Conservation (phyloP, 192 early-diverging fungal species). For the Coemansia sp. region DNA sequence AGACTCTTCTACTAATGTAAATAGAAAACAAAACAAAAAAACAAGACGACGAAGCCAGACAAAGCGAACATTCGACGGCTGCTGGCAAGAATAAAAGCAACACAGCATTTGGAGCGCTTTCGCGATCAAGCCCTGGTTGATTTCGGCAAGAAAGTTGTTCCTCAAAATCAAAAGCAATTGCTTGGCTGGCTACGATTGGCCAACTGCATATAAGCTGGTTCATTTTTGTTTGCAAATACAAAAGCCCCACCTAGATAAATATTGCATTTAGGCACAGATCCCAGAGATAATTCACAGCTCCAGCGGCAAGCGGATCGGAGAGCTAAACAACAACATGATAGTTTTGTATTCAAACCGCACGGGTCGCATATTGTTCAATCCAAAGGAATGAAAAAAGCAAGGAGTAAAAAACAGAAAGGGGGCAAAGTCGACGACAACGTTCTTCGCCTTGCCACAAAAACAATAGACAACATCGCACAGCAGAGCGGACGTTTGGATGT, state of each 20-base stretch:
- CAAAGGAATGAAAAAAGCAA: conserved; percentile 7
- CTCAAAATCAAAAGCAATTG: not conserved
- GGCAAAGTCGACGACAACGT: not conserved
- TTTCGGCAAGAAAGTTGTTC: too few relatives aligned
- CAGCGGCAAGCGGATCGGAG: not conserved
- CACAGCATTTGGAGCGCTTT: too few relatives aligned
- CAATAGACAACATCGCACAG: conserved; percentile 16
- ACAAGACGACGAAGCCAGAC: too few relatives aligned
- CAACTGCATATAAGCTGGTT: conserved; percentile 15
- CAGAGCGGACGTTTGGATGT: not conserved
- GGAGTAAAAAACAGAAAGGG: conserved; percentile 8
- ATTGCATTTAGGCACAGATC: too few relatives aligned
- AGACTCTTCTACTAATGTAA: not conserved
- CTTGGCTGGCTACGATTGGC: conserved; percentile 35
- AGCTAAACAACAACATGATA: not conserved
- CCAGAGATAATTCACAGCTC: not conserved
- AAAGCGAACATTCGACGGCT: too few relatives aligned
- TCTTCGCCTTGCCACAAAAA: conserved; percentile 8
- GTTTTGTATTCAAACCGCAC: conserved; percentile 4
- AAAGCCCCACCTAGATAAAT: too few relatives aligned
- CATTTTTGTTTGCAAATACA: too few relatives aligned
- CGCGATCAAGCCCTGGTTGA: too few relatives aligned
- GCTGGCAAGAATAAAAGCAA: too few relatives aligned
- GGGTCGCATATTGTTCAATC: conserved; percentile 1
- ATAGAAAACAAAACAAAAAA: not conserved